Percentiles rank a stretch among this genome's conserved stretches.
These are phyloP conservation scores for Nothomitra cinnamomea DNA, from an alignment of 2,329 filamentous ascomycete genomes.

Conservation along the genomic window DNA sequence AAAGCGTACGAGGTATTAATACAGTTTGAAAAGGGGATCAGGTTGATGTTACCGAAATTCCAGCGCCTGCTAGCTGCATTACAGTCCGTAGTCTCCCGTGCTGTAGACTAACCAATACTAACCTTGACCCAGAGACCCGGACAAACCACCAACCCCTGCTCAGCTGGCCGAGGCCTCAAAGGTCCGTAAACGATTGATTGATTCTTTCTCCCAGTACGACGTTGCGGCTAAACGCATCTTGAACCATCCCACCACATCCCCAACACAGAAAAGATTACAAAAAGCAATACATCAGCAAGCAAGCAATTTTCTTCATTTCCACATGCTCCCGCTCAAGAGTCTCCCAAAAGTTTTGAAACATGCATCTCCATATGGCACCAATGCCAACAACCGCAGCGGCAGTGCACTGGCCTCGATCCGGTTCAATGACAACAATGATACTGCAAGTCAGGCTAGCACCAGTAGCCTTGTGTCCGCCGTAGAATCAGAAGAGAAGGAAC, in stretches of 20 bases:
- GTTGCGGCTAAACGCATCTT: conserved; percentile 64
- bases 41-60: conserved; percentile 64
- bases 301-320: conserved; percentile 66
- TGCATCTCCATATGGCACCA: neutral
- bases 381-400: neutral
- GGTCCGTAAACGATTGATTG: conserved; percentile 74
- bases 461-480: conserved; percentile 30
- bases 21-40: conserved; percentile 79
- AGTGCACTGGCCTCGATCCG: conserved; percentile 23
- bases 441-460: conserved; percentile 30
- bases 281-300: conserved; percentile 70
- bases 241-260: conserved; percentile 55
- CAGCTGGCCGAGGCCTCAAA: conserved; percentile 77
- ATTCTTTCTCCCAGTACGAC: conserved; percentile 80
- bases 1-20: conserved; percentile 67
- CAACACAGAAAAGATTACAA: conserved; percentile 59
- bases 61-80: conserved; percentile 58
- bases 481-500: conserved; percentile 7
- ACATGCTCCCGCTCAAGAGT: conserved; percentile 76
- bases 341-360: conserved; percentile 47
- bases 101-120: conserved; percentile 3
- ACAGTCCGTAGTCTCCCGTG: conserved; percentile 31
- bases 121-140: conserved; percentile 32
- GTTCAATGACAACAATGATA: conserved; percentile 24
- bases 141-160: conserved; percentile 43